phyloP scores from a whole-genome alignment of 148 eudicot species.

The Vaccinium darrowii region DNA sequence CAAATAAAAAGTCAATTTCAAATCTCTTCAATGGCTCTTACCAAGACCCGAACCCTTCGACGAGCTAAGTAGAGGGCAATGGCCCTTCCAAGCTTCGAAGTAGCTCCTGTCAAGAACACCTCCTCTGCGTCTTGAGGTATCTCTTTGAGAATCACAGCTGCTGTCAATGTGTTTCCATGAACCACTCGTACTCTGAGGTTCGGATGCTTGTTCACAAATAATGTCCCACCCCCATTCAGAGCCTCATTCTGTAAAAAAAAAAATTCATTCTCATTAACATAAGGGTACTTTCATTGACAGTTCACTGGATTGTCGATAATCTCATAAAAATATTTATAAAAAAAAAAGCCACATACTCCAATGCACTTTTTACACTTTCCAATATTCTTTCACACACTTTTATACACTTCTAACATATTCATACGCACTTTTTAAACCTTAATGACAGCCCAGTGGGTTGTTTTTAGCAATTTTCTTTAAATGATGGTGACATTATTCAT shows the following conservation, averaged over 20 bases:
- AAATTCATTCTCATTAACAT: background rate
- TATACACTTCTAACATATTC: too few relatives aligned
- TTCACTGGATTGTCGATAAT: too few relatives aligned
- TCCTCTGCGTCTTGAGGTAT: conserved; percentile 29
- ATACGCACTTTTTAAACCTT: too few relatives aligned
- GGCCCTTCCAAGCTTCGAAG: conserved; percentile 63
- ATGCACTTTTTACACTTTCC: too few relatives aligned
- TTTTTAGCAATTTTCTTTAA: background rate
- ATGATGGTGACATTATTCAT: background rate
- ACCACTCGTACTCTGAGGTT: conserved; percentile 47
- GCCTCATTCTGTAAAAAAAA: conserved; percentile 35
- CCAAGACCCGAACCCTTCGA: conserved; percentile 44
- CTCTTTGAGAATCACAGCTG: conserved; percentile 45
- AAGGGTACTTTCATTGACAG: too few relatives aligned
- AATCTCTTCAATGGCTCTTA: conserved; percentile 18
- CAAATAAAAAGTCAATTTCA: background rate
- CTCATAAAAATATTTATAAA: too few relatives aligned
- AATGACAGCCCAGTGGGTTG: too few relatives aligned
- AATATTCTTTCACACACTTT: too few relatives aligned
- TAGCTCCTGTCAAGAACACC: conserved; percentile 46
- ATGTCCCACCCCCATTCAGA: conserved; percentile 50
- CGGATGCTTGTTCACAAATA: conserved; percentile 47
- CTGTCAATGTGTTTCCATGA: conserved; percentile 60
- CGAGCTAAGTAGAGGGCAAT: conserved; percentile 51
- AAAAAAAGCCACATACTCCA: too few relatives aligned